Base-by-base conservation (phyloP, 129 eudicot species). In the Ambrosia trifida region DNA sequence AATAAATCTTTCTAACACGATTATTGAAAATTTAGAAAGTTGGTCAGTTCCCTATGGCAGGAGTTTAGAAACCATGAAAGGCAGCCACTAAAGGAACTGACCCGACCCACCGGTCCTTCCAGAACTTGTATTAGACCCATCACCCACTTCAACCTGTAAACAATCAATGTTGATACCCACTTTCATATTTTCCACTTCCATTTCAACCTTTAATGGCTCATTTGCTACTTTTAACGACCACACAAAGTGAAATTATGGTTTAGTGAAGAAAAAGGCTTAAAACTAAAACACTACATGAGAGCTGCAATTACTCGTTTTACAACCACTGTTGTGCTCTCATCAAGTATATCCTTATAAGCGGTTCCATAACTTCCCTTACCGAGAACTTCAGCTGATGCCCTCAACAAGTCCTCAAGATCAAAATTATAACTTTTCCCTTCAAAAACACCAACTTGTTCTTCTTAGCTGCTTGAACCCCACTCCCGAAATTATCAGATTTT, bases 241-340 rank as follows among this genome's bases (percentile, higher is more conserved):
- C 52, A 44, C 41, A 70, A 30, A 72, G 28, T 18, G 51, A 13
- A 31, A 41, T 35, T 3, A 12, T 4, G 11, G 24, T 36, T 73
- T 58, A 13, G 53, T n/a, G 12, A 50, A 43, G 41, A 63, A 68
- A 28, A 24, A 68, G 38, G 28, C 38, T 51, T 10, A 57, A 65
- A 85, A 91, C 99, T 93, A 95, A 84, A 79, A 95, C 99, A 72
- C 97, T 95, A 70, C 99, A 95, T n/a, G 99, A 95, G 77, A 95
- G 99, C 80, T 95, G 99, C 81, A 95, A n/a, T 75, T 66, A 94
- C 78, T 62, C 99, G 79, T 76, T 94, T 94, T 38, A 94, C 99
- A 19, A 86, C 99, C 30, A 94, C 96, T 16, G 84, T 81, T 12
- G 85, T 85, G n/a, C 85, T 86, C 58, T 94, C 99, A 50, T 94